Conservation (phyloP, 2,329 filamentous ascomycete genomes). For the Phoma sp. region DNA sequence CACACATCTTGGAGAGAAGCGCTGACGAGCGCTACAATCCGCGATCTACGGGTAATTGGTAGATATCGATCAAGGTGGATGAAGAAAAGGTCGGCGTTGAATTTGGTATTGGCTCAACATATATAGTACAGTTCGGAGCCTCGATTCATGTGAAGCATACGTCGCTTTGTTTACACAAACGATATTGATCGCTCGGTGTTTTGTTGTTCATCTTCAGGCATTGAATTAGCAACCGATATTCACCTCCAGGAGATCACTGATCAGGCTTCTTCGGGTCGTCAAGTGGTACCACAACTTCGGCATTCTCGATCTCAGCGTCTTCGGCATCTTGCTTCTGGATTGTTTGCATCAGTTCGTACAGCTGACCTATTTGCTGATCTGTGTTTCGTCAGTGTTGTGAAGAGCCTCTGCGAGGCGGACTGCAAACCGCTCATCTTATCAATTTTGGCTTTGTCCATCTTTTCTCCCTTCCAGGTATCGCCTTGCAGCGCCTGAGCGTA, state of each 20-base stretch:
- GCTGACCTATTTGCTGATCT: conserved; percentile 92
- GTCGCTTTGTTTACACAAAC: conserved; percentile 10
- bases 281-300: conserved; percentile 28
- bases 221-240: conserved; percentile 12
- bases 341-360: conserved; percentile 92
- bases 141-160: conserved; percentile 17
- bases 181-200: conserved; percentile 15
- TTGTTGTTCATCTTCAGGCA: conserved; percentile 18
- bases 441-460: conserved; percentile 80
- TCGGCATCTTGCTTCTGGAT: conserved; percentile 64
- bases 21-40: background rate
- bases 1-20: conserved; percentile 52
- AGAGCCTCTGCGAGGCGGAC: too few relatives aligned
- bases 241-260: conserved; percentile 27
- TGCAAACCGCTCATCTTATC: conserved; percentile 90
- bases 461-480: conserved; percentile 81
- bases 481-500: conserved; percentile 94
- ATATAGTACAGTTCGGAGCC: conserved; percentile 25
- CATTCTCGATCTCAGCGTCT: conserved; percentile 50
- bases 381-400: conserved; percentile 8
- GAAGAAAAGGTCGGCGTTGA: background rate
- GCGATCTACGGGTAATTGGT: background rate
- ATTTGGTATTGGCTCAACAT: conserved; percentile 20
- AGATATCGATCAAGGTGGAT: background rate
- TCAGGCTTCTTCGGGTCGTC: conserved; percentile 41